These are phyloP conservation scores for Suillus placidus DNA, from an alignment of 768 basidiomycete species.

Conservation along the genomic window DNA sequence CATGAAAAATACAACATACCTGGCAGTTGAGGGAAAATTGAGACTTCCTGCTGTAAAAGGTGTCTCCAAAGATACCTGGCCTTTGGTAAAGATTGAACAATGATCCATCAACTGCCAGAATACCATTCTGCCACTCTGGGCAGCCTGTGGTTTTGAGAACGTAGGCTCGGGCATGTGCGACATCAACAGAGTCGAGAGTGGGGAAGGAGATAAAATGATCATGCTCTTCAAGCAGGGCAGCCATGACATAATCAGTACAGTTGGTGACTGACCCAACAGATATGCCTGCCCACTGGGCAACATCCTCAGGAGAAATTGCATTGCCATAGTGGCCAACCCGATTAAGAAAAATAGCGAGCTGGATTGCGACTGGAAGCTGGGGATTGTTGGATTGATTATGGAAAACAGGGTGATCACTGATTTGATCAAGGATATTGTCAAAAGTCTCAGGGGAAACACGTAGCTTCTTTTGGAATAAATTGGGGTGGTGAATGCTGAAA, in stretches of 20 bases:
- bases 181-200: not conserved
- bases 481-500: constrained; percentile 13
- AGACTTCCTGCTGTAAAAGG: not conserved
- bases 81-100: not conserved
- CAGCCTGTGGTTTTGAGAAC: constrained; percentile 31
- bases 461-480: constrained; percentile 30
- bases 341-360: not conserved
- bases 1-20: not conserved
- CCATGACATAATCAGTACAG: constrained; percentile 20
- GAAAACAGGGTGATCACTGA: not conserved
- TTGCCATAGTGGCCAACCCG: constrained; percentile 1
- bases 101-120: constrained; percentile 43
- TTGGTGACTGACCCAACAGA: constrained; percentile 20
- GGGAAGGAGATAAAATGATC: constrained; percentile 10
- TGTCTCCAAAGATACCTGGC: not conserved
- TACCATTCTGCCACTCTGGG: constrained; percentile 38
- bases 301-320: constrained; percentile 15
- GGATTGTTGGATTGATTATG: not conserved
- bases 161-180: constrained; percentile 35
- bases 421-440: constrained; percentile 18
- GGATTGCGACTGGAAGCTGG: not conserved
- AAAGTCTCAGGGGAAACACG: constrained; percentile 30
- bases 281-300: constrained; percentile 18
- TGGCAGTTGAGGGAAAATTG: not conserved
- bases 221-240: constrained; percentile 19